phyloP scores from a whole-genome alignment of 169 alveolate species.

The Amoebophrya sp. region DNA sequence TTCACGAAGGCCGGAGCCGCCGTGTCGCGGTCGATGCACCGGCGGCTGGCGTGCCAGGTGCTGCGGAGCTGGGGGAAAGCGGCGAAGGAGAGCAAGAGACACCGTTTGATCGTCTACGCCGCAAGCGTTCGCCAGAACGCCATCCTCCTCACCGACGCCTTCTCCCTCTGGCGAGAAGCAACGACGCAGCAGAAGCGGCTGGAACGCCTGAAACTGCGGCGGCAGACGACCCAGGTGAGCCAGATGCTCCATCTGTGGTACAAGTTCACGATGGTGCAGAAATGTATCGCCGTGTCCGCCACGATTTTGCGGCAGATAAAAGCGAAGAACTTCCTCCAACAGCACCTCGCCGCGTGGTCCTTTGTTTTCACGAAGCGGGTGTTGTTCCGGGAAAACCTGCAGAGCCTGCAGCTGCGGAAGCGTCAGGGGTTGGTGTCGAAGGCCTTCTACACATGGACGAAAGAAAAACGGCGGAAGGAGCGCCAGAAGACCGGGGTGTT shows the following conservation, averaged over 20 bases:
- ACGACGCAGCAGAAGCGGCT: background rate
- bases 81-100: too few relatives aligned
- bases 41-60: background rate
- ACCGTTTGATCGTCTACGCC: too few relatives aligned
- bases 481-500: background rate
- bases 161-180: background rate
- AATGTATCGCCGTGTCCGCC: background rate
- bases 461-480: background rate
- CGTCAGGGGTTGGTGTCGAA: background rate
- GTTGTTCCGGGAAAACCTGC: background rate
- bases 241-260: background rate
- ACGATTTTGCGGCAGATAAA: background rate
- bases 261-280: background rate
- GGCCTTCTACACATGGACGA: background rate
- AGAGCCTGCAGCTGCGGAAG: background rate
- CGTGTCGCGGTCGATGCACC: background rate
- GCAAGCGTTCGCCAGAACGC: too few relatives aligned
- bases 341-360: background rate
- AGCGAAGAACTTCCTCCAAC: background rate
- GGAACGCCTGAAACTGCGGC: background rate
- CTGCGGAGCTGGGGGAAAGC: too few relatives aligned
- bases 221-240: background rate
- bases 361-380: background rate
- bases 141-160: background rate
- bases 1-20: background rate